Conservation (phyloP, 495 filamentous ascomycete species). For the Pyrenula aspistea region DNA sequence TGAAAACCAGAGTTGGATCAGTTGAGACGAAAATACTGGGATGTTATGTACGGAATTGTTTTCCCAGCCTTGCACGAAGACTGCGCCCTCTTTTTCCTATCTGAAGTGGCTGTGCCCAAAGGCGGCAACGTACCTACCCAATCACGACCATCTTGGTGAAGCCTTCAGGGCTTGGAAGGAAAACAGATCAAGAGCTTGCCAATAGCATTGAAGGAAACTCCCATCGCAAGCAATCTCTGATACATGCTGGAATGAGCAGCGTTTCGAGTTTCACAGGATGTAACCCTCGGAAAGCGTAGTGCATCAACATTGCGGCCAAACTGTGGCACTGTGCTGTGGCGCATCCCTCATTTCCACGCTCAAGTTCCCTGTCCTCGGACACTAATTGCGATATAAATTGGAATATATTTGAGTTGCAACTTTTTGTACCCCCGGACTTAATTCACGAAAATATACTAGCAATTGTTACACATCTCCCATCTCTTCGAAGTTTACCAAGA, state of each 20-base stretch:
- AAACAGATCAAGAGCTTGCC: background rate
- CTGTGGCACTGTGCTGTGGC: too few species aligned
- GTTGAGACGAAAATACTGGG: background rate
- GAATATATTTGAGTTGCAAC: background rate
- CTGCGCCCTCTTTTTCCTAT: background rate
- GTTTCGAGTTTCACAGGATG: background rate
- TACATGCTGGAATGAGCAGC: background rate
- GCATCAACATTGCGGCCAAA: background rate
- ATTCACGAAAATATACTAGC: background rate
- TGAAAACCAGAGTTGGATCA: background rate
- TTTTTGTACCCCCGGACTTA: background rate
- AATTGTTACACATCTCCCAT: background rate
- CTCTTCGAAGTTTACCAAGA: background rate
- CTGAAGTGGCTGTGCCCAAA: background rate
- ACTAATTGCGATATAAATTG: background rate
- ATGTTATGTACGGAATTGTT: background rate
- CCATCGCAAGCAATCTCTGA: background rate
- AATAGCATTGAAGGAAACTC: background rate
- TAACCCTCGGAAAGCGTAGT: background rate
- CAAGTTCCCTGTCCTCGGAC: background rate
- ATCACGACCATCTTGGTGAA: background rate
- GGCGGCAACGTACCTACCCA: background rate
- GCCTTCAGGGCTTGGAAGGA: background rate
- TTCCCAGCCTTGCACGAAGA: background rate
- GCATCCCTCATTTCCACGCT: background rate